Base-by-base conservation (phyloP, 345 rosid species). In the Cochlearia excelsa region DNA sequence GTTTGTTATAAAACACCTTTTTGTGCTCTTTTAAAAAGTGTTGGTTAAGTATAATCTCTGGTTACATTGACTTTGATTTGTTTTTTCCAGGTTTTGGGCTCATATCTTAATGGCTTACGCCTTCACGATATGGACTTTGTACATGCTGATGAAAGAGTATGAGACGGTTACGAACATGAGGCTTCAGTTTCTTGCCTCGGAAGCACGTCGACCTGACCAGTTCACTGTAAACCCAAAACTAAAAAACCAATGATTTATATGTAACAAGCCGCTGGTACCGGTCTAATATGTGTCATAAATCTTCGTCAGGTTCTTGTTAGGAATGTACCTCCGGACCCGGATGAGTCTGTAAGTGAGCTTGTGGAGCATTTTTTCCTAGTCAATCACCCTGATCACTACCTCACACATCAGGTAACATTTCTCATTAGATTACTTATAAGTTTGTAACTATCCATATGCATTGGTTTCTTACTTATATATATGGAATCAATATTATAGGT, bases 101-200 rank as follows among this genome's bases (percentile, higher is more conserved):
- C 96, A 91, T 75, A 77, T 85, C 44, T 53, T 81, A 62, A 80
- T 86, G 93, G 90, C 92, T 30, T 91, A 91, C 68, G 88, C 79
- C 57, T 78, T 91, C 62, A 86, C 96, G 42, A 78, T 86, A 34
- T 92, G 99, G 99, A 89, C 95, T 50, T 83, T 81, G 75, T 89
- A 80, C 68, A 82, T 89, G 66, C 67, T 93, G 57, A 65, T 67
- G 51, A 88, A 78, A 66, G 99, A 93, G 83, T 93, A 93, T 54
- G 95, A 77, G 70, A 77, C n/a, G 26, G 80, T 93, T 63, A 84
- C 95, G 64, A 61, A 60, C 26, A 84, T 89, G 99, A 76, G 99
- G 58, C 78, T 85, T 84, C 89, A 82, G 27, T 93, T 93, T 81
- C 63, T 93, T 77, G 81, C 84, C 43, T 72, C 95, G 4, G 99